These are phyloP conservation scores for Cyberlindnera xishuangbannaensis DNA, from an alignment of 805 yeast species.

Conservation along the genomic window DNA sequence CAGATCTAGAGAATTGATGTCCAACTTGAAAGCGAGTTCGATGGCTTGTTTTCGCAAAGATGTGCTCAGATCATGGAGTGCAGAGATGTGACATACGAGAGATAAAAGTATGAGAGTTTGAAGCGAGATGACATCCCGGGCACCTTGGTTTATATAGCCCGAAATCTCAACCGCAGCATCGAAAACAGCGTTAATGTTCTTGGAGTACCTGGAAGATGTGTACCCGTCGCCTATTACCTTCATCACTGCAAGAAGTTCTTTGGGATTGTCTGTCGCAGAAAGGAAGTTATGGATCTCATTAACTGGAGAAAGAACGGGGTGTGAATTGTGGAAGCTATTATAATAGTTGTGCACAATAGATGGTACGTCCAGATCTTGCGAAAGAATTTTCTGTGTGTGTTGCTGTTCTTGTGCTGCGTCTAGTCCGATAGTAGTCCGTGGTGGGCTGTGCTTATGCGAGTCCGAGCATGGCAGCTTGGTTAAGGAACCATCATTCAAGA, in stretches of 20 bases:
- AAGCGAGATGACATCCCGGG: conserved; percentile 37
- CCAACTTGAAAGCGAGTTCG: conserved; percentile 31
- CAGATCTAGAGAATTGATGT: conserved; percentile 35
- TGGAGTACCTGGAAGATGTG: conserved; percentile 29
- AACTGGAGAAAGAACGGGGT: conserved; percentile 42
- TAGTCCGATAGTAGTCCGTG: conserved; percentile 8
- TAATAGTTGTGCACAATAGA: conserved; percentile 28
- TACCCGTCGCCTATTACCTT: conserved; percentile 47
- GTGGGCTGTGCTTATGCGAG: background rate
- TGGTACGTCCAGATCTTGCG: conserved; percentile 1
- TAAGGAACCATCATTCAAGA: conserved; percentile 13
- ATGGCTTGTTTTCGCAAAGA: conserved; percentile 38
- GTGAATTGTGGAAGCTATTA: conserved; percentile 34
- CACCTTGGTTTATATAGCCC: conserved; percentile 23
- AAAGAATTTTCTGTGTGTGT: conserved; percentile 3
- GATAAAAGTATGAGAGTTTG: conserved; percentile 38
- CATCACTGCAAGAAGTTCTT: conserved; percentile 42
- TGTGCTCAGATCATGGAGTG: conserved; percentile 41
- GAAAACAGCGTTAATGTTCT: conserved; percentile 36
- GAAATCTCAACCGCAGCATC: conserved; percentile 30
- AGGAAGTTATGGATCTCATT: conserved; percentile 32
- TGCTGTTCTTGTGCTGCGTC: conserved; percentile 3
- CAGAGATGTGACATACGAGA: conserved; percentile 44
- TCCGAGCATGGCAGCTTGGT: conserved; percentile 19
- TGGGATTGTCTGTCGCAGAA: conserved; percentile 27